Percentiles rank a stretch among this genome's conserved stretches.
These are phyloP conservation scores for Xylaria sp. DNA, from an alignment of 2,329 filamentous ascomycete genomes.

Conservation along the genomic window DNA sequence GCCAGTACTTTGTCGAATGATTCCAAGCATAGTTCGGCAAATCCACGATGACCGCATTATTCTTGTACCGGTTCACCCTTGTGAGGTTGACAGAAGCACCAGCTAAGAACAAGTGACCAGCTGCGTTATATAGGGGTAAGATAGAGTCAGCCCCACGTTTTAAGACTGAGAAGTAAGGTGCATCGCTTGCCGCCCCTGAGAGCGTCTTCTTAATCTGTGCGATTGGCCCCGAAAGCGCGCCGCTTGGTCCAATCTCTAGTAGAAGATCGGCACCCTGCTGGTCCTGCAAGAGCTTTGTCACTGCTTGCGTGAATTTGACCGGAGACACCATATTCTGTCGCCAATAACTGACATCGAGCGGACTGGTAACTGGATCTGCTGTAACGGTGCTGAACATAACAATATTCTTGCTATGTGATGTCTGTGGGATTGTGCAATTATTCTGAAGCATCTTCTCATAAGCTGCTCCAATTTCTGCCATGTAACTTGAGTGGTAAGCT, in stretches of 20 bases:
- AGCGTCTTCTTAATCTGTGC: conserved; percentile 40
- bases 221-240: conserved; percentile 41
- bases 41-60: conserved; percentile 36
- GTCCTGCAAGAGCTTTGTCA: conserved; percentile 24
- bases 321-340: conserved; percentile 46
- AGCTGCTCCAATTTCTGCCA: conserved; percentile 26
- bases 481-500: conserved; percentile 41
- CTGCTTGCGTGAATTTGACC: conserved; percentile 44
- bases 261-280: conserved; percentile 13
- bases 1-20: conserved; percentile 40
- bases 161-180: conserved; percentile 34
- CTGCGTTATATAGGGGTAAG: conserved; percentile 32
- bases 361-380: not conserved
- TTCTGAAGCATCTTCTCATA: conserved; percentile 31
- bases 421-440: not conserved
- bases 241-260: conserved; percentile 39
- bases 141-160: conserved; percentile 30
- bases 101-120: conserved; percentile 39
- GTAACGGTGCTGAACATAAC: conserved; percentile 38
- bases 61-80: conserved; percentile 37
- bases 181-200: not conserved
- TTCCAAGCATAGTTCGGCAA: conserved; percentile 47
- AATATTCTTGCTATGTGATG: too few relatives aligned
- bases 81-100: conserved; percentile 37
- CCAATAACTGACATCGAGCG: conserved; percentile 43